A percentile compares a stretch with the other conserved stretches of the same genome.
These are phyloP conservation scores for Malassezia furfur DNA, from an alignment of 1,284 basidiomycete genomes.

Conservation along the genomic window DNA sequence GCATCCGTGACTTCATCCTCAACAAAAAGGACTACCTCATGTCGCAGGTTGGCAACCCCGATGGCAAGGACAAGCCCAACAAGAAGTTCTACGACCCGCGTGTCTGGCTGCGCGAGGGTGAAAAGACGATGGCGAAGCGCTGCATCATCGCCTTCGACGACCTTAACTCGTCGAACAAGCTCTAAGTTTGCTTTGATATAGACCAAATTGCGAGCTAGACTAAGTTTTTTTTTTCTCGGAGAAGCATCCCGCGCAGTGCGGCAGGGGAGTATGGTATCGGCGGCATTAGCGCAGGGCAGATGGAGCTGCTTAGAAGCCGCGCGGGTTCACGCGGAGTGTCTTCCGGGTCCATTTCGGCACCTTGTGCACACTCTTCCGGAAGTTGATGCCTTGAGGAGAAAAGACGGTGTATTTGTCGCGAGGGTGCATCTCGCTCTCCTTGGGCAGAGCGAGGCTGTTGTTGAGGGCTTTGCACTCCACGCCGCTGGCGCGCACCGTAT, in stretches of 20 bases:
- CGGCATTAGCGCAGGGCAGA: neutral
- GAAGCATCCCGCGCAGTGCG: neutral
- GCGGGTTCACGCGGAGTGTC: slow-evolving; percentile 17
- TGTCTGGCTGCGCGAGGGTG: slow-evolving; percentile 96
- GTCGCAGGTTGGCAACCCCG: slow-evolving; percentile 48
- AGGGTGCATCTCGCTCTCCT: slow-evolving; percentile 74
- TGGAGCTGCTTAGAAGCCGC: slow-evolving; percentile 9
- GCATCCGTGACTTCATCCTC: slow-evolving; percentile 56
- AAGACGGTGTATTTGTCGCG: slow-evolving; percentile 94
- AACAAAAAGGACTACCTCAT: slow-evolving; percentile 48
- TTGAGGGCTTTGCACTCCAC: slow-evolving; percentile 67
- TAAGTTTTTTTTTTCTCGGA: too few species aligned
- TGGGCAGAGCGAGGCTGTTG: slow-evolving; percentile 66
- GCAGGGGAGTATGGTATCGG: neutral
- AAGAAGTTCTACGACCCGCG: slow-evolving; percentile 53
- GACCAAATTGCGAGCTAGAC: neutral
- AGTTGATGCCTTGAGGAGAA: slow-evolving; percentile 55
- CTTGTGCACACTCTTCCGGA: slow-evolving; percentile 90
- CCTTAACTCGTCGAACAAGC: slow-evolving; percentile 55
- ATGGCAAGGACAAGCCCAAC: slow-evolving; percentile 46
- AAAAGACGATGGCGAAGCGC: slow-evolving; percentile 80
- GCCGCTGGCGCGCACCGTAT: slow-evolving; percentile 70
- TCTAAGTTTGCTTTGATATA: slow-evolving; percentile 23
- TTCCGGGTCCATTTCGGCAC: slow-evolving; percentile 50
- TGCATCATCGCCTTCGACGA: slow-evolving; percentile 86